Percentiles rank a stretch among this genome's conserved stretches.
Conservation (phyloP, 345 rosid genomes). For the Theobroma cacao region DNA sequence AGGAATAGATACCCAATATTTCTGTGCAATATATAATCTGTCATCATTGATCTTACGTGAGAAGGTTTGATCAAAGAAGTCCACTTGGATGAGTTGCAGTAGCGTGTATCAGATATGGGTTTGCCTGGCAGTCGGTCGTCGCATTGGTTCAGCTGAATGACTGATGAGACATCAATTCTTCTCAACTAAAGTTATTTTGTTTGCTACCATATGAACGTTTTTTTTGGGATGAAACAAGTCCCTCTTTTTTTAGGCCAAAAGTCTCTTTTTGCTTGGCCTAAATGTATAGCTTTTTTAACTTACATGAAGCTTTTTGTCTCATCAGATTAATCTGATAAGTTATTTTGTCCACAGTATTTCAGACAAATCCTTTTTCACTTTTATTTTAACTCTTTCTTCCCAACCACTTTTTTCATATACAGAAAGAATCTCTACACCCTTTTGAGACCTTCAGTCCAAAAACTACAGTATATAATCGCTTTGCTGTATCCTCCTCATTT, state of each 20-base stretch:
- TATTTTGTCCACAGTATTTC: background rate
- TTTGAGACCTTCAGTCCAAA: background rate
- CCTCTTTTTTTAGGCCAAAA: background rate
- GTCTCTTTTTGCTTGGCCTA: background rate
- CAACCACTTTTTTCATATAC: background rate
- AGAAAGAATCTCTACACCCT: background rate
- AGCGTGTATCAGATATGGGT: background rate
- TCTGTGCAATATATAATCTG: background rate
- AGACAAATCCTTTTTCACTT: background rate
- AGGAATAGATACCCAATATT: background rate
- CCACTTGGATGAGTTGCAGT: background rate
- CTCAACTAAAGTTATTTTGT: background rate
- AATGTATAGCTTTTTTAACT: background rate
- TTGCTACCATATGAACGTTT: background rate
- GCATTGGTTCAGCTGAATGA: background rate
- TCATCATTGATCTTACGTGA: background rate
- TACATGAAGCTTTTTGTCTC: constrained; percentile 9
- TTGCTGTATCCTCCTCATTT: background rate
- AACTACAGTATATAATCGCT: background rate
- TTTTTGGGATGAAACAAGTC: background rate
- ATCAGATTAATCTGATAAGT: background rate
- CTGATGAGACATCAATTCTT: background rate
- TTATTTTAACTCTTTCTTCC: background rate
- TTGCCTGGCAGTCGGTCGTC: background rate
- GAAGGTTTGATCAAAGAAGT: background rate